Percentiles rank a stretch among this genome's conserved stretches.
Conservation (phyloP, 108 stramenopile genomes). For the Skeletonema costatum region DNA sequence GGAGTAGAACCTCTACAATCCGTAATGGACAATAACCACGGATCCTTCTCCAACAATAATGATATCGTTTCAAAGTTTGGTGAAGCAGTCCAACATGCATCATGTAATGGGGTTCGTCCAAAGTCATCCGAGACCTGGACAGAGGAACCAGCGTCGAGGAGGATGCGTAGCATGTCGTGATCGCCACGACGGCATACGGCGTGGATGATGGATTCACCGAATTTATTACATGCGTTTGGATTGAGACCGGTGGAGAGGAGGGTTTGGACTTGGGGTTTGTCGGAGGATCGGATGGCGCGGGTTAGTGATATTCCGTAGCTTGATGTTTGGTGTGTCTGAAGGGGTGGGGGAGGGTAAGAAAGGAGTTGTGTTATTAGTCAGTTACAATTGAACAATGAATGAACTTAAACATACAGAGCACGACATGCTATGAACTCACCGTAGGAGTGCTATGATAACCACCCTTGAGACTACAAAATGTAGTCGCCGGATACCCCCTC, state of each 20-base stretch:
- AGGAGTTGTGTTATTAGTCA: background rate
- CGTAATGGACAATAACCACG: conserved; percentile 39
- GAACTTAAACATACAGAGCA: background rate
- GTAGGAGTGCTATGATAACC: conserved; percentile 78
- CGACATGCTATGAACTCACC: conserved; percentile 2
- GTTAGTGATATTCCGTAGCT: conserved; percentile 82
- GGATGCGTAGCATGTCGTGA: conserved; percentile 46
- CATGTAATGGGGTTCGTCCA: conserved; percentile 82
- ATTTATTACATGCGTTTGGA: conserved; percentile 91
- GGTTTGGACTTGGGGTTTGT: conserved; percentile 44
- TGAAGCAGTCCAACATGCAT: conserved; percentile 83
- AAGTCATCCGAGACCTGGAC: conserved; percentile 78
- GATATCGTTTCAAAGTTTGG: conserved; percentile 62
- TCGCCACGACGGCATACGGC: conserved; percentile 78
- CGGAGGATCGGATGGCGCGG: conserved; percentile 70
- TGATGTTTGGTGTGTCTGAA: conserved; percentile 67
- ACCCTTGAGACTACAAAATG: conserved; percentile 52
- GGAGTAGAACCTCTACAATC: conserved; percentile 63
- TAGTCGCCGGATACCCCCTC: conserved; percentile 73
- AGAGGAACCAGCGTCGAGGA: conserved; percentile 63
- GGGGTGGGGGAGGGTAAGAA: background rate
- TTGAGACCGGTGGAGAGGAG: conserved; percentile 69
- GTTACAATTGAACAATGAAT: background rate
- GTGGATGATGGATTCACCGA: conserved; percentile 84
- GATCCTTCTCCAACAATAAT: conserved; percentile 53